A percentile compares a stretch with the other conserved stretches of the same genome.
phyloP scores from a whole-genome alignment of 2,329 filamentous ascomycete genomes.

The Waltergamsia citrina region DNA sequence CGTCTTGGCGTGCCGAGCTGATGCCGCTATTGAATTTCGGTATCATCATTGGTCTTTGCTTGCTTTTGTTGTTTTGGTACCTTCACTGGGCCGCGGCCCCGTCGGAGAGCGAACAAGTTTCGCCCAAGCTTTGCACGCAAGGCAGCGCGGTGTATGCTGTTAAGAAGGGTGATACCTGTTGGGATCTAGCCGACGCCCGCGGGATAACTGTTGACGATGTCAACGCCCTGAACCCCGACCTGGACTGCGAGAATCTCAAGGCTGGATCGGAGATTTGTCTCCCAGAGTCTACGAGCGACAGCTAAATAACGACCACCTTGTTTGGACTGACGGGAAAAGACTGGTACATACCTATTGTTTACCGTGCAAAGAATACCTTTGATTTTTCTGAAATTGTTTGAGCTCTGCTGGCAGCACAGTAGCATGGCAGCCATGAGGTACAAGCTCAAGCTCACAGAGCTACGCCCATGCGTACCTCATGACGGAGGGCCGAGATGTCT shows the following conservation, averaged over 20 bases:
- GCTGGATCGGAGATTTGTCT: slow-evolving; percentile 36
- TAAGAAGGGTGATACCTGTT: slow-evolving; percentile 39
- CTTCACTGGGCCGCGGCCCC: slow-evolving; percentile 21
- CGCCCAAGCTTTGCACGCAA: slow-evolving; percentile 14
- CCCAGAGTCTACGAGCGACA: slow-evolving; percentile 15
- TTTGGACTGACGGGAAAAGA: too few species aligned
- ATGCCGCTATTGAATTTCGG: slow-evolving; percentile 50
- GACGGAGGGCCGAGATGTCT: too few species aligned
- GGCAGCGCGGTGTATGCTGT: slow-evolving; percentile 27
- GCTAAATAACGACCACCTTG: not conserved
- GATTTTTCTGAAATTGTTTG: too few species aligned
- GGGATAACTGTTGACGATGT: slow-evolving; percentile 35
- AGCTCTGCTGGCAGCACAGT: too few species aligned
- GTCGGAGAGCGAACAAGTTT: slow-evolving; percentile 2
- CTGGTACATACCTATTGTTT: too few species aligned
- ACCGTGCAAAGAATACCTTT: too few species aligned
- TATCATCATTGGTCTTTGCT: slow-evolving; percentile 38
- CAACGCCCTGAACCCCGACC: slow-evolving; percentile 29
- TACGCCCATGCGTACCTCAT: too few species aligned
- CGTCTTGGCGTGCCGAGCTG: slow-evolving; percentile 40
- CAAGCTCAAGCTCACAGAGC: too few species aligned
- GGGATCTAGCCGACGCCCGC: slow-evolving; percentile 34
- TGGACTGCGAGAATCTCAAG: slow-evolving; percentile 36
- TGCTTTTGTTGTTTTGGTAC: slow-evolving; percentile 41
- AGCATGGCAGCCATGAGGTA: too few species aligned